phyloP scores from a whole-genome alignment of 1,284 basidiomycete species.

The Trichosporon sp. region DNA sequence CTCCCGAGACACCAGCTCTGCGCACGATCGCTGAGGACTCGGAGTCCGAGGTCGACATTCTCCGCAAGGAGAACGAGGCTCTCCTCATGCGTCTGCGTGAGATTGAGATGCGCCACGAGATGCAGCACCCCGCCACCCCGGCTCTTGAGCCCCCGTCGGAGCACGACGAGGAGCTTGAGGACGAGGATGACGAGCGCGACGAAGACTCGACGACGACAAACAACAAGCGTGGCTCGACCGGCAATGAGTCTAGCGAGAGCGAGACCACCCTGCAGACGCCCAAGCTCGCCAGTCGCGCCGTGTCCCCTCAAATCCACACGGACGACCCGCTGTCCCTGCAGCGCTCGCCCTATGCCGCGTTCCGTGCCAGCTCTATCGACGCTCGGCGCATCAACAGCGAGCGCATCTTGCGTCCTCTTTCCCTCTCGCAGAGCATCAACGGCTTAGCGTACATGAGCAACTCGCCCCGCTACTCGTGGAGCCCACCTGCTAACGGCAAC shows the following conservation, averaged over 20 bases:
- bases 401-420: slow-evolving; percentile 52
- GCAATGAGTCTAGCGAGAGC: slow-evolving; percentile 23
- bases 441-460: slow-evolving; percentile 62
- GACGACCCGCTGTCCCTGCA: slow-evolving; percentile 80
- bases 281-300: slow-evolving; percentile 14
- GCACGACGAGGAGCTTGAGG: slow-evolving; percentile 20
- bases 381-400: slow-evolving; percentile 5
- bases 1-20: slow-evolving; percentile 18
- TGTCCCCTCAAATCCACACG: slow-evolving; percentile 20
- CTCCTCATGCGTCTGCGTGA: slow-evolving; percentile 14
- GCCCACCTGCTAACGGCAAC: slow-evolving; percentile 15
- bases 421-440: slow-evolving; percentile 91
- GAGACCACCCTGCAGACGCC: slow-evolving; percentile 18
- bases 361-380: slow-evolving; percentile 28
- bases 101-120: slow-evolving; percentile 13
- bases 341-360: slow-evolving; percentile 64
- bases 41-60: slow-evolving; percentile 58
- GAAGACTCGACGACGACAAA: not conserved
- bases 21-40: slow-evolving; percentile 52
- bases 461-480: slow-evolving; percentile 40
- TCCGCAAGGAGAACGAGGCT: slow-evolving; percentile 46
- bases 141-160: slow-evolving; percentile 14
- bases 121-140: slow-evolving; percentile 6
- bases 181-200: slow-evolving; percentile 5
- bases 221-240: slow-evolving; percentile 17